These are phyloP conservation scores for Leccinellum rugosiceps DNA, from an alignment of 768 basidiomycete genomes.

Conservation along the genomic window DNA sequence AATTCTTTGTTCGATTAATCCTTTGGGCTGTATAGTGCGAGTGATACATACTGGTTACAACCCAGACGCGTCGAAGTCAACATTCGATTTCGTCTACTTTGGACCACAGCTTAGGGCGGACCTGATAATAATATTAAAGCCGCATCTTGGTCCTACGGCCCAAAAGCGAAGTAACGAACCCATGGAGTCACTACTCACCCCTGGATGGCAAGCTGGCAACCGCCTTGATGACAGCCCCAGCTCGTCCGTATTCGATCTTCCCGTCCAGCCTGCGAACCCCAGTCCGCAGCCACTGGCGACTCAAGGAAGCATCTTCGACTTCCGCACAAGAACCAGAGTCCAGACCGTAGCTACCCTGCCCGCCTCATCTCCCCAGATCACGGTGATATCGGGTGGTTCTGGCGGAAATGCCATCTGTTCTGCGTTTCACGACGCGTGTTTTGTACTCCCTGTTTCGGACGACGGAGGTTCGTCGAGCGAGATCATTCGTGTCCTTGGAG, in stretches of 20 bases:
- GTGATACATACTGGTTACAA: no score
- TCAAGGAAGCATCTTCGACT: constrained; percentile 7
- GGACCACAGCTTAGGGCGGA: background rate
- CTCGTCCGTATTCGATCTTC: constrained; percentile 75
- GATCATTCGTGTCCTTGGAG: constrained; percentile 87
- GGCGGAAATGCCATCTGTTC: constrained; percentile 90
- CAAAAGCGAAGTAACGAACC: background rate
- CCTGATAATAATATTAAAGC: background rate
- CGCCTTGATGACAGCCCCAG: constrained; percentile 49
- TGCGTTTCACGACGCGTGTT: constrained; percentile 74
- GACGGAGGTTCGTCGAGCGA: constrained; percentile 95
- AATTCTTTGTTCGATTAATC: background rate
- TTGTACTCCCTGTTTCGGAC: constrained; percentile 91
- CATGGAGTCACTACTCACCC: constrained; percentile 18
- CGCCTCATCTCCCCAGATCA: constrained; percentile 40
- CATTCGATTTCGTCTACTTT: background rate
- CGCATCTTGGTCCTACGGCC: background rate
- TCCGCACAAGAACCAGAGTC: constrained; percentile 1
- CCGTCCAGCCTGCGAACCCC: constrained; percentile 38
- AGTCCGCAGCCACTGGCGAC: constrained; percentile 20
- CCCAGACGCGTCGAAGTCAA: background rate
- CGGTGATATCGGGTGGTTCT: constrained; percentile 91
- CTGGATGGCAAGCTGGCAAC: constrained; percentile 1
- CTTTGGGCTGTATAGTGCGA: no score
- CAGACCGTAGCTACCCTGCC: constrained; percentile 3